Percentiles rank a stretch among this genome's conserved stretches.
Evolutionary conservation across 129 eudicot genomes (phyloP).

Genomic region (Daucus carota): DH1_v3.0 NC_030388.2:26107501-26108000

Average conservation of each 20-base stretch:
- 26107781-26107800: slow-evolving; percentile 1
- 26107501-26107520: too few relatives aligned
- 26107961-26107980: too few relatives aligned
- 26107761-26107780: neutral
- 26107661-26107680: too few relatives aligned
- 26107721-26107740: neutral
- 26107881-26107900: neutral
- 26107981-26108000: neutral
- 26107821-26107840: neutral
- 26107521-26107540: too few relatives aligned
- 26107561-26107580: too few relatives aligned
- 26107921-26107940: neutral
- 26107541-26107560: too few relatives aligned
- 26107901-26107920: neutral
- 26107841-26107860: slow-evolving; percentile 3
- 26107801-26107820: neutral
- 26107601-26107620: too few relatives aligned
- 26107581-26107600: too few relatives aligned
- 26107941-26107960: neutral
- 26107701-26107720: neutral
- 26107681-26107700: too few relatives aligned
- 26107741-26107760: slow-evolving; percentile 6
- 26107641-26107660: too few relatives aligned
- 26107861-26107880: slow-evolving; percentile 4
- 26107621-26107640: too few relatives aligned